These are phyloP conservation scores for Penicillium sp. DNA, from an alignment of 2,329 filamentous ascomycete species.

Conservation along the genomic window DNA sequence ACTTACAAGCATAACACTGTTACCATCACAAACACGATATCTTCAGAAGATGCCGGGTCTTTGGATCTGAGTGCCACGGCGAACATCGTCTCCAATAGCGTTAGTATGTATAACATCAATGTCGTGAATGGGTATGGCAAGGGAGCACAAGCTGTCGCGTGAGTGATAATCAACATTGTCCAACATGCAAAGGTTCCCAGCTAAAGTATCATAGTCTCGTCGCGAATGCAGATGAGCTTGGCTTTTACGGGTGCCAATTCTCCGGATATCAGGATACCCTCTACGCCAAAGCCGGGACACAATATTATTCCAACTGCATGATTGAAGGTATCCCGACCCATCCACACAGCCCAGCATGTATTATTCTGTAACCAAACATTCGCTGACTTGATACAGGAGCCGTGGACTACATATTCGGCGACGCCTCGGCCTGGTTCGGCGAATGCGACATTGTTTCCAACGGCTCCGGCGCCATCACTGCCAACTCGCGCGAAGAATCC, in stretches of 20 bases:
- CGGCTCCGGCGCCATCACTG: slow-evolving; percentile 34
- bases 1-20: slow-evolving; percentile 34
- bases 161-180: neutral
- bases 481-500: slow-evolving; percentile 26
- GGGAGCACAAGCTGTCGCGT: slow-evolving; percentile 37
- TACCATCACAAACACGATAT: slow-evolving; percentile 33
- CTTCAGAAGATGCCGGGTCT: slow-evolving; percentile 30
- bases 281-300: slow-evolving; percentile 34
- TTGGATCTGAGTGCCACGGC: slow-evolving; percentile 34
- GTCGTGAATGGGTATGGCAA: slow-evolving; percentile 37
- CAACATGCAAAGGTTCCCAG: neutral
- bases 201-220: slow-evolving; percentile 16
- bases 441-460: slow-evolving; percentile 36
- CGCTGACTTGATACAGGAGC: slow-evolving; percentile 21
- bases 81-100: slow-evolving; percentile 28
- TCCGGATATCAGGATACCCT: slow-evolving; percentile 38
- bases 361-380: neutral
- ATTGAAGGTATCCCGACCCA: slow-evolving; percentile 26
- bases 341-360: neutral
- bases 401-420: slow-evolving; percentile 39
- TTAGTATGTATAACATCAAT: slow-evolving; percentile 39
- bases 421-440: slow-evolving; percentile 30
- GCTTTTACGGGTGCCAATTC: slow-evolving; percentile 38
- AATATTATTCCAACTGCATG: slow-evolving; percentile 36
- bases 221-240: slow-evolving; percentile 31